Evolutionary conservation across 768 basidiomycete genomes (phyloP).

Genomic region (Rhodotorula diobovata): DNA sequence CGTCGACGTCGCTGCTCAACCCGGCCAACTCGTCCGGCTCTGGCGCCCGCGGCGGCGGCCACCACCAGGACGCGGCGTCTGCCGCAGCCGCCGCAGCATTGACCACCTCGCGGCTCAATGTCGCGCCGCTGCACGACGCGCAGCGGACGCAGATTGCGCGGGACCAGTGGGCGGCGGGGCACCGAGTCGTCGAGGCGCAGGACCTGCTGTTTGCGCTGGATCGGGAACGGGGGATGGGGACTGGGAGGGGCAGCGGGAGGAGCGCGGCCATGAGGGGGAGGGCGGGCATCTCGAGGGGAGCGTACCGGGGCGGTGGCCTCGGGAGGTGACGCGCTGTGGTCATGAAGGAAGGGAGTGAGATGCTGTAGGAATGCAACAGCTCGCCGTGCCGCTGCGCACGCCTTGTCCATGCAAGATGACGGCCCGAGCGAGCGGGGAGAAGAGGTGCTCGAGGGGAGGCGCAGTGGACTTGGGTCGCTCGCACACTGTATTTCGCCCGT

Average conservation of each 20-base stretch:
- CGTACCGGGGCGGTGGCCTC: background rate
- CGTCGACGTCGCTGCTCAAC: slow-evolving; percentile 22
- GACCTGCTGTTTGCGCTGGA: slow-evolving; percentile 84
- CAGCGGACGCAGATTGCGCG: slow-evolving; percentile 46
- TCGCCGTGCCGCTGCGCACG: no score
- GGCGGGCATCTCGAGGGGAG: slow-evolving; percentile 24
- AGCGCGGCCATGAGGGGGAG: slow-evolving; percentile 11
- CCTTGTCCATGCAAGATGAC: no score
- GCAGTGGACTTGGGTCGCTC: no score
- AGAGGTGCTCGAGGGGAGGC: no score
- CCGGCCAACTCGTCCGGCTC: slow-evolving; percentile 44
- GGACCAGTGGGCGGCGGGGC: slow-evolving; percentile 57
- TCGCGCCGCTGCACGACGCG: slow-evolving; percentile 51
- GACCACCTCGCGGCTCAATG: slow-evolving; percentile 28
- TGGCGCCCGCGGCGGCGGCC: slow-evolving; percentile 53
- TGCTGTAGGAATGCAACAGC: no score
- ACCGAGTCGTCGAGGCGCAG: slow-evolving; percentile 62
- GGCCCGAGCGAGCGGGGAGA: no score
- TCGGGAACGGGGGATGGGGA: slow-evolving; percentile 47
- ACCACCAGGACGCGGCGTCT: slow-evolving; percentile 59
- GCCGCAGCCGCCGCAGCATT: slow-evolving; percentile 1
- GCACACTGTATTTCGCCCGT: no score
- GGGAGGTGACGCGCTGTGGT: background rate
- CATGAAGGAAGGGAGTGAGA: no score
- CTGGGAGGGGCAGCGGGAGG: slow-evolving; percentile 26